Conservation (phyloP, 192 early-diverging fungal genomes). For the Coemansia sp. region DNA sequence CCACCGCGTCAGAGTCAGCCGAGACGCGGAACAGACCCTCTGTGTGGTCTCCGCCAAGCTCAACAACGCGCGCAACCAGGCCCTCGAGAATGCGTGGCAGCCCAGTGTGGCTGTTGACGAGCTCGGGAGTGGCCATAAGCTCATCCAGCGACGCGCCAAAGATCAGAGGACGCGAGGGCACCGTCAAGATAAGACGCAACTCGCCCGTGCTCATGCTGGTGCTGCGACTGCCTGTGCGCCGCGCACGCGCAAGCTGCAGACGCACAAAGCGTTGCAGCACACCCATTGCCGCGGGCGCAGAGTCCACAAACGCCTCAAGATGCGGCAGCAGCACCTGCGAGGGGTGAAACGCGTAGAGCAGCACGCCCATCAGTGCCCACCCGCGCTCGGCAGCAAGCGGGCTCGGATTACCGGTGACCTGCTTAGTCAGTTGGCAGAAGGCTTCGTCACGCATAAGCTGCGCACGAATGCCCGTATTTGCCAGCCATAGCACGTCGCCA, state of each 20-base stretch:
- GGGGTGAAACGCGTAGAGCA: slow-evolving; percentile 86
- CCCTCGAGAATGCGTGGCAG: slow-evolving; percentile 83
- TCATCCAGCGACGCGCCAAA: slow-evolving; percentile 89
- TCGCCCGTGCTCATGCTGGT: slow-evolving; percentile 65
- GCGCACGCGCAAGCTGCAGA: slow-evolving; percentile 68
- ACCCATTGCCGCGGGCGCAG: slow-evolving; percentile 26
- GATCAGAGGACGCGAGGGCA: slow-evolving; percentile 79
- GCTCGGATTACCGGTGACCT: slow-evolving; percentile 74
- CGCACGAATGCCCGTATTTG: slow-evolving; percentile 72
- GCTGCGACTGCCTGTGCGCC: slow-evolving; percentile 78
- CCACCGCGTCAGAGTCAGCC: slow-evolving; percentile 85
- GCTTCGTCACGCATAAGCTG: slow-evolving; percentile 89
- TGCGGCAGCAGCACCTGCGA: slow-evolving; percentile 87
- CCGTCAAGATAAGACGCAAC: slow-evolving; percentile 66
- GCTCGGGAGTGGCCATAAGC: slow-evolving; percentile 64
- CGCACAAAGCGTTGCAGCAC: slow-evolving; percentile 31
- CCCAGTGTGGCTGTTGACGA: slow-evolving; percentile 32
- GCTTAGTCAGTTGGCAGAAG: slow-evolving; percentile 92
- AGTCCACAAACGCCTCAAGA: slow-evolving; percentile 68
- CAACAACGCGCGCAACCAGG: slow-evolving; percentile 69
- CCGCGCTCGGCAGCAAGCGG: slow-evolving; percentile 64
- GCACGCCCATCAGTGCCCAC: slow-evolving; percentile 81
- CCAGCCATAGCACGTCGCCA: slow-evolving; percentile 71
- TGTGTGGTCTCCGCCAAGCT: slow-evolving; percentile 72
- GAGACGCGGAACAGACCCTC: slow-evolving; percentile 98